Conservation (phyloP, 108 stramenopile species). For the Hondaea fermentalgiana region DNA sequence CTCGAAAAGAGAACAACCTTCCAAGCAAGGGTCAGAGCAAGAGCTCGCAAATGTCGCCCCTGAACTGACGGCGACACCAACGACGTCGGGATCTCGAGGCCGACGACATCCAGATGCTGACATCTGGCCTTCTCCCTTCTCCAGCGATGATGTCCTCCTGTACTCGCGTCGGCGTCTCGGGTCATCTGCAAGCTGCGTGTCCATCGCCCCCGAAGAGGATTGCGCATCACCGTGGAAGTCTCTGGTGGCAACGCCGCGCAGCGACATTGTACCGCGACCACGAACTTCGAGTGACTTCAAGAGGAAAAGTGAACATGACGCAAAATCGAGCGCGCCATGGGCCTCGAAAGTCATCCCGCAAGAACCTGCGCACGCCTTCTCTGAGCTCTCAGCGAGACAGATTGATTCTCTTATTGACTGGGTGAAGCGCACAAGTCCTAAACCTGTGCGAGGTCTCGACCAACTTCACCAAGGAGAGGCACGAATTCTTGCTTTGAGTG, state of each 20-base stretch:
- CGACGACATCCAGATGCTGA: background rate
- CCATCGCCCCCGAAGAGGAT: background rate
- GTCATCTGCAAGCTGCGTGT: background rate
- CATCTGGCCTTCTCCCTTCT: background rate
- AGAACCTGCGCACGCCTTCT: background rate
- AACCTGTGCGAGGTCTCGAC: background rate
- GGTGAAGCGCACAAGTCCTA: background rate
- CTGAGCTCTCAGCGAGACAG: background rate
- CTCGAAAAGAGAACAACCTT: too few species aligned
- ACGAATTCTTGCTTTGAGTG: background rate
- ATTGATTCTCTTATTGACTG: background rate
- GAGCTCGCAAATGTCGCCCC: background rate
- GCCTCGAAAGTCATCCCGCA: background rate
- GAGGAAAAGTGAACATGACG: too few species aligned
- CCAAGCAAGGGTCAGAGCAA: too few species aligned
- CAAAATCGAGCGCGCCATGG: too few species aligned
- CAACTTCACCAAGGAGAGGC: background rate
- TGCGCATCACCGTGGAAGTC: too few species aligned
- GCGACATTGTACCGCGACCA: background rate
- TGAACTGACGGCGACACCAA: background rate
- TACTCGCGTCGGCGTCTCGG: background rate
- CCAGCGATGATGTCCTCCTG: background rate
- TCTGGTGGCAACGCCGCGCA: background rate
- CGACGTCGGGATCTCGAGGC: background rate
- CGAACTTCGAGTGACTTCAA: background rate